phyloP scores from a whole-genome alignment of 2,329 filamentous ascomycete genomes.

The Nigrograna mackinnonii region DNA sequence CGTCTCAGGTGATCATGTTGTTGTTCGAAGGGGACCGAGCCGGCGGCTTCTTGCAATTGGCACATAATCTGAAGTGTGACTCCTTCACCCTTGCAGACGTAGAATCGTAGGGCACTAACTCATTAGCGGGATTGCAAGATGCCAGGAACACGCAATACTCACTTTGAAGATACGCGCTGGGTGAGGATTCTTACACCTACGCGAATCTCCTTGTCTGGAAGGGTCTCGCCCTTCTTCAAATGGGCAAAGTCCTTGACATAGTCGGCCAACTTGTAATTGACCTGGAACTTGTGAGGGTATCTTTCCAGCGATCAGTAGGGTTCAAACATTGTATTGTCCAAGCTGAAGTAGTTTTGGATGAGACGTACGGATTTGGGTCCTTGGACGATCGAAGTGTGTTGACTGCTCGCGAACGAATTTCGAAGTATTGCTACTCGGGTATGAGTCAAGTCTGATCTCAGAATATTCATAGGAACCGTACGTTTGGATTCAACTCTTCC shows the following conservation, averaged over 20 bases:
- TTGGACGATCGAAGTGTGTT: constrained; percentile 74
- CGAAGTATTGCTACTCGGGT: constrained; percentile 78
- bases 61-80: constrained; percentile 89
- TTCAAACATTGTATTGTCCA: no score
- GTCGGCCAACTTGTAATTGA: constrained; percentile 79
- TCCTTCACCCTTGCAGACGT: constrained; percentile 67
- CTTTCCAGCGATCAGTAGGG: constrained; percentile 1
- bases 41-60: constrained; percentile 76
- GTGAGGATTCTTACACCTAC: constrained; percentile 89
- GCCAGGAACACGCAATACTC: constrained; percentile 10
- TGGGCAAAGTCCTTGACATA: constrained; percentile 78
- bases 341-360: no score
- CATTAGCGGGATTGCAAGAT: neutral
- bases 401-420: constrained; percentile 86
- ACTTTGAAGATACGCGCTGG: constrained; percentile 62
- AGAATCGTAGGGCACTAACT: constrained; percentile 28
- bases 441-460: constrained; percentile 13
- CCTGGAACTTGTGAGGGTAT: constrained; percentile 93
- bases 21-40: constrained; percentile 73
- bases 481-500: constrained; percentile 73
- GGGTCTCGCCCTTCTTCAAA: constrained; percentile 85
- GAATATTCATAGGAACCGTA: constrained; percentile 45
- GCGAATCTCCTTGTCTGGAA: constrained; percentile 73
- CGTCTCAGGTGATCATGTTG: constrained; percentile 89
- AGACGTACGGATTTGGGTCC: constrained; percentile 66